Conservation (phyloP, 176 grass and related monocot species). For the Musa troglodytarum region DNA sequence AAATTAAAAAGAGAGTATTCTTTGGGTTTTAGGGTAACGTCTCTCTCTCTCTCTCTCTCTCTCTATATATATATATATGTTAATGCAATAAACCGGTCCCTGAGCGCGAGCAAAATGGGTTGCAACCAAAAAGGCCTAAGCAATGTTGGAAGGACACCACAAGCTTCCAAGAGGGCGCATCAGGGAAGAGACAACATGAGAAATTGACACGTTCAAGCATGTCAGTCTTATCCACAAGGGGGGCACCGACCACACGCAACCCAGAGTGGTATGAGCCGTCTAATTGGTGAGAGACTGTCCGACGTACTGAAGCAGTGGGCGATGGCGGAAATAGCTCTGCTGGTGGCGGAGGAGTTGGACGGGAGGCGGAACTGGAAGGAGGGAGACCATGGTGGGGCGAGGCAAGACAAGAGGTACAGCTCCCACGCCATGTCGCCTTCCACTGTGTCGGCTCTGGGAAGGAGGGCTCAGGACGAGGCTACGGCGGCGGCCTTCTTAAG, state of each 20-base stretch:
- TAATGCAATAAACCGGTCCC: no score
- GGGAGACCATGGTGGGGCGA: neutral
- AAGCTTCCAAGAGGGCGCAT: no score
- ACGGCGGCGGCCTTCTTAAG: neutral
- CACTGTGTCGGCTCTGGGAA: neutral
- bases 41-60: no score
- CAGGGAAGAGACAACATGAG: neutral
- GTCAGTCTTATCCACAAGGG: neutral
- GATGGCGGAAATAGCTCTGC: conserved; percentile 7
- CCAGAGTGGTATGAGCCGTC: no score
- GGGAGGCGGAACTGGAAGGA: conserved; percentile 8
- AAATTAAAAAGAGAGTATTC: no score
- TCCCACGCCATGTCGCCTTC: neutral
- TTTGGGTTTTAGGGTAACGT: no score
- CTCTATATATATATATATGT: no score
- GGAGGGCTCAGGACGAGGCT: conserved; percentile 3
- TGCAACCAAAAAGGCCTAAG: no score
- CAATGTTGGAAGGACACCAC: no score
- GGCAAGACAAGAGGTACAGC: neutral
- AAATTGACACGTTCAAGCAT: neutral
- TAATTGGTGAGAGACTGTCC: no score
- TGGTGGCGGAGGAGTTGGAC: conserved; percentile 1
- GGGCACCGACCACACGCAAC: neutral
- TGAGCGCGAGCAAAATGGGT: no score
- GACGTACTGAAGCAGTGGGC: no score